Evolutionary conservation across 768 basidiomycete genomes (phyloP).

Genomic region (Calocybe cyanea): DNA sequence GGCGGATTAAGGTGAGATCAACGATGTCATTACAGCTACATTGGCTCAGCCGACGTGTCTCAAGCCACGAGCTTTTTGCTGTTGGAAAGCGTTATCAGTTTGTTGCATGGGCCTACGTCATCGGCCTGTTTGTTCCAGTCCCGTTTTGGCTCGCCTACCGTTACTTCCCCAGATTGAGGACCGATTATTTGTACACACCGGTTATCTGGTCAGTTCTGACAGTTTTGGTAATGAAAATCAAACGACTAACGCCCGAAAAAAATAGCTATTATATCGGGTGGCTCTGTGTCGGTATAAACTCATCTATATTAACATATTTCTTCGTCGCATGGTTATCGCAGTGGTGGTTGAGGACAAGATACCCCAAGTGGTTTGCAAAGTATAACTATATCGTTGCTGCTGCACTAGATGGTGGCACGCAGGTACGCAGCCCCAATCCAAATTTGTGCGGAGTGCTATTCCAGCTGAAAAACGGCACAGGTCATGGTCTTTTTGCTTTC

Average conservation of each 20-base stretch:
- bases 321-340: slow-evolving; percentile 42
- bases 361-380: slow-evolving; percentile 44
- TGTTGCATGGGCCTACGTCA: slow-evolving; percentile 43
- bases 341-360: slow-evolving; percentile 41
- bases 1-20: slow-evolving; percentile 36
- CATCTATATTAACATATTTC: slow-evolving; percentile 37
- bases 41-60: background rate
- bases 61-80: slow-evolving; percentile 38
- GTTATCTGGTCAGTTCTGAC: slow-evolving; percentile 35
- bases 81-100: slow-evolving; percentile 44
- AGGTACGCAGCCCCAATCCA: too few species aligned
- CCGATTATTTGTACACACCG: slow-evolving; percentile 47
- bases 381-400: slow-evolving; percentile 40
- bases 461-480: slow-evolving; percentile 26
- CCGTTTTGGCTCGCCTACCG: slow-evolving; percentile 49
- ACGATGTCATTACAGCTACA: background rate
- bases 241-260: background rate
- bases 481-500: slow-evolving; percentile 56
- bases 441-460: background rate
- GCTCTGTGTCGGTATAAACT: slow-evolving; percentile 49
- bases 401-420: slow-evolving; percentile 33
- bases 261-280: slow-evolving; percentile 43
- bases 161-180: slow-evolving; percentile 39
- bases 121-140: slow-evolving; percentile 48
- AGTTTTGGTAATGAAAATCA: background rate